These are phyloP conservation scores for Pelargonium fulgidum DNA, from an alignment of 441 rosid genomes.

Conservation along the genomic window DNA sequence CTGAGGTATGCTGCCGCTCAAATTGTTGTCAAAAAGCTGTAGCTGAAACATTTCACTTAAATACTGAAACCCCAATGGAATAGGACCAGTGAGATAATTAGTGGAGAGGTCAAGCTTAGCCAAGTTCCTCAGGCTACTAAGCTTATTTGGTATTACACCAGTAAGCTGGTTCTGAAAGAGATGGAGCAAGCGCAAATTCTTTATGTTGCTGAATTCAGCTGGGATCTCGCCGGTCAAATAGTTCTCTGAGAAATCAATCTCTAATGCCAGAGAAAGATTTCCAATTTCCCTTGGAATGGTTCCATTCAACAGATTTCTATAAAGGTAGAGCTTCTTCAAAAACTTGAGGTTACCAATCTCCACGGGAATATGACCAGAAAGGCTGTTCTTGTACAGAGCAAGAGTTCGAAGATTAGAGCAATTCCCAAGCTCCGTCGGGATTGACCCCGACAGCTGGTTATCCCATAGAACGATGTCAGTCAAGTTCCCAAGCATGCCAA, in stretches of 20 bases:
- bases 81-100: conserved; percentile 66
- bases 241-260: conserved; percentile 91
- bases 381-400: conserved; percentile 65
- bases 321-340: conserved; percentile 66
- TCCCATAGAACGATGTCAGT: conserved; percentile 70
- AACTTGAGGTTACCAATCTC: conserved; percentile 75
- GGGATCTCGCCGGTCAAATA: conserved; percentile 67
- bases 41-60: conserved; percentile 56
- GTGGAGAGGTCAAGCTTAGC: conserved; percentile 83
- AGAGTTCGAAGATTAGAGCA: conserved; percentile 57
- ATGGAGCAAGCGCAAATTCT: conserved; percentile 51
- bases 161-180: conserved; percentile 80
- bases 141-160: conserved; percentile 72
- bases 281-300: conserved; percentile 79
- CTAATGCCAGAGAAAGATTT: conserved; percentile 55
- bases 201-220: conserved; percentile 56
- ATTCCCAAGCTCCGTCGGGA: conserved; percentile 77
- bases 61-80: conserved; percentile 68
- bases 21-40: conserved; percentile 72
- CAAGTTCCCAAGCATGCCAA: conserved; percentile 67
- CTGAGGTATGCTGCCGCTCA: conserved; percentile 67
- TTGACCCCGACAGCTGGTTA: conserved; percentile 60
- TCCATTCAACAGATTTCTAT: conserved; percentile 77
- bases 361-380: conserved; percentile 57
- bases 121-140: conserved; percentile 64